phyloP scores from a whole-genome alignment of 345 rosid genomes.

The Rhizophora apiculata region DNA sequence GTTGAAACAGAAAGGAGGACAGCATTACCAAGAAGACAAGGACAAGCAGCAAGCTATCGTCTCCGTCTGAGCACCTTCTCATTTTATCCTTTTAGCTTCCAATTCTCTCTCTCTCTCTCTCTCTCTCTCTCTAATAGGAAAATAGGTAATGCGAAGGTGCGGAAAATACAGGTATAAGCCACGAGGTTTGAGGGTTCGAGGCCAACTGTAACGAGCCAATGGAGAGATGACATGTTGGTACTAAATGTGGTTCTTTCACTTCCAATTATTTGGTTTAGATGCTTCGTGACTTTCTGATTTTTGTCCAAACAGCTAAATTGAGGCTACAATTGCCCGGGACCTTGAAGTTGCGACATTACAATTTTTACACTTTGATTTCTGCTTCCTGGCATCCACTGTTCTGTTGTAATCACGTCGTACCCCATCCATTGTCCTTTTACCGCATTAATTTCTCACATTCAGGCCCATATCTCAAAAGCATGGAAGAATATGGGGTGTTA shows the following conservation, averaged over 20 bases:
- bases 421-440: not conserved
- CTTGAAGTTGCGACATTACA: not conserved
- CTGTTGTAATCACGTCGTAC: no score
- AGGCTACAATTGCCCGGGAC: conserved; percentile 1
- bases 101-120: not conserved
- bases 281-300: not conserved
- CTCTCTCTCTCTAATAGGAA: not conserved
- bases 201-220: not conserved
- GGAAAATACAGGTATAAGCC: not conserved
- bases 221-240: conserved; percentile 1
- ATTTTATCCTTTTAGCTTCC: conserved; percentile 15
- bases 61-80: conserved; percentile 30
- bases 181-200: not conserved
- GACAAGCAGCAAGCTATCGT: conserved; percentile 19
- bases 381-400: not conserved
- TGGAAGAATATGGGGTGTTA: no score
- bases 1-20: not conserved
- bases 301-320: not conserved
- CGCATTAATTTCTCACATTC: not conserved
- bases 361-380: no score
- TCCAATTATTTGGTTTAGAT: conserved; percentile 5
- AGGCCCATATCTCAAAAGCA: no score
- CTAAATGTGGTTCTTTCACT: not conserved
- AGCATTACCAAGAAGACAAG: conserved; percentile 11
- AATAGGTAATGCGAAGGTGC: not conserved